These are phyloP conservation scores for Boehmeria nivea DNA, from an alignment of 306 rosid species.

Conservation along the genomic window DNA sequence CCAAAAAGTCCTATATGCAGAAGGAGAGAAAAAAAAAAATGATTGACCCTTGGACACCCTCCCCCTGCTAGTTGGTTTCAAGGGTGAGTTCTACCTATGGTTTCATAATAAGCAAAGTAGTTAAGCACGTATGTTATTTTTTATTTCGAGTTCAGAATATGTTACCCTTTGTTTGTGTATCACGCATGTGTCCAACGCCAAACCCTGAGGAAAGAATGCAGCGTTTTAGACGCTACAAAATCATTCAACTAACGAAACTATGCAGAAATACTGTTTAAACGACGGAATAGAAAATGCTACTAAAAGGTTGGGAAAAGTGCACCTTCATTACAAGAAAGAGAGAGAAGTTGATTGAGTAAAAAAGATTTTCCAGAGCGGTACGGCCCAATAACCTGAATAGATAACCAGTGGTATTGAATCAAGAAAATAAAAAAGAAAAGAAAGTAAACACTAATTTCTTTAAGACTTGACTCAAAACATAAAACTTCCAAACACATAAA, in stretches of 20 bases:
- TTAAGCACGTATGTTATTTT: constrained; percentile 21
- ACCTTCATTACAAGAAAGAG: constrained; percentile 98
- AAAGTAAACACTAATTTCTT: too few species aligned
- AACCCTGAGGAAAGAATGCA: constrained; percentile 51
- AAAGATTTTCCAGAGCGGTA: constrained; percentile 96
- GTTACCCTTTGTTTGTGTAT: constrained; percentile 88
- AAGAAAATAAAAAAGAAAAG: too few species aligned
- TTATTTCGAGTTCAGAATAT: constrained; percentile 15
- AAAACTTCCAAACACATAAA: neutral
- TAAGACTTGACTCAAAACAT: neutral
- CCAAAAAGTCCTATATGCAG: too few species aligned
- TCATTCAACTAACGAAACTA: constrained; percentile 12
- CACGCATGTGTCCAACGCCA: constrained; percentile 99
- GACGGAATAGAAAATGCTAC: neutral
- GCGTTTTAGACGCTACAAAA: constrained; percentile 5
- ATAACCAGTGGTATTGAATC: constrained; percentile 7
- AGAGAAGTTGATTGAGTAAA: constrained; percentile 93
- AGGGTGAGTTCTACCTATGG: too few species aligned
- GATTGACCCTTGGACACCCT: too few species aligned
- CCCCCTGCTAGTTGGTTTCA: too few species aligned
- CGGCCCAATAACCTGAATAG: constrained; percentile 86
- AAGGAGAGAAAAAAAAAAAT: too few species aligned
- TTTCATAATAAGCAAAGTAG: too few species aligned
- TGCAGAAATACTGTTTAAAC: neutral
- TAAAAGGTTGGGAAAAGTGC: constrained; percentile 16